Evolutionary conservation across 2,329 filamentous ascomycete species (phyloP), one percentile per base, ranked within the genome.

Genomic region (Botrytis porri): DNA sequence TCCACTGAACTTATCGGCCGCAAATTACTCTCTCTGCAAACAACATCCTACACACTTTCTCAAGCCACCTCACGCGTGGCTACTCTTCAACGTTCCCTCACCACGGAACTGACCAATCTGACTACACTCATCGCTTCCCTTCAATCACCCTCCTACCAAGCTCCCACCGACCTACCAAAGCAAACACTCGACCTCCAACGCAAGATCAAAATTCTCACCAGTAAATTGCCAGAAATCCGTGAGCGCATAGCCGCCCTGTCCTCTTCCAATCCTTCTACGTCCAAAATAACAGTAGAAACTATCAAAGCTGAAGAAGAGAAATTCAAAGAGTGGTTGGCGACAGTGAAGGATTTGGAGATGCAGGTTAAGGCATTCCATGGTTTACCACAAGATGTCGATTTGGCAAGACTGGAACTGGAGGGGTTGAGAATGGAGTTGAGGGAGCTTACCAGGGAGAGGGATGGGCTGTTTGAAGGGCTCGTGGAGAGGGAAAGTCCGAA

Each of bases 111-210:
- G 1, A 80, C 80, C 20, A 77, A 78, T 5, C 80, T 85, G 20
- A 79, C 82, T 20, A 71, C 75, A 1, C 78, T 88, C 51, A 79
- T 87, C 14, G 75, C 78, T 9, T 82, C 84, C 18, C 80, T 90
- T 6, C 81, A 82, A 37, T 80, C 81, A 22, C 82, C 84, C 10
- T 80, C 81, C 22, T 91, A 88, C 77, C 85, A 87, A 25, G 86
- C 88, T 0, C 82, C 89, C 0, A 79, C 88, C 0, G 84, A 89
- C 75, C 83, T 95, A 5, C 87, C 89, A 18, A 89, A 89, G 76
- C 87, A 91, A 76, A 95, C 94, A n/a, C 85, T 90, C 6, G 91
- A 96, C 69, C 88, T 92, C 82, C 89, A 90, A 76, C 89, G 92
- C 71, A 89, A 86, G 72, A 88, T 91, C 66, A 94, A 93, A 80